Evolutionary conservation across 805 yeast species (phyloP).

Genomic region (Kurtzmaniella cleridarum): DNA sequence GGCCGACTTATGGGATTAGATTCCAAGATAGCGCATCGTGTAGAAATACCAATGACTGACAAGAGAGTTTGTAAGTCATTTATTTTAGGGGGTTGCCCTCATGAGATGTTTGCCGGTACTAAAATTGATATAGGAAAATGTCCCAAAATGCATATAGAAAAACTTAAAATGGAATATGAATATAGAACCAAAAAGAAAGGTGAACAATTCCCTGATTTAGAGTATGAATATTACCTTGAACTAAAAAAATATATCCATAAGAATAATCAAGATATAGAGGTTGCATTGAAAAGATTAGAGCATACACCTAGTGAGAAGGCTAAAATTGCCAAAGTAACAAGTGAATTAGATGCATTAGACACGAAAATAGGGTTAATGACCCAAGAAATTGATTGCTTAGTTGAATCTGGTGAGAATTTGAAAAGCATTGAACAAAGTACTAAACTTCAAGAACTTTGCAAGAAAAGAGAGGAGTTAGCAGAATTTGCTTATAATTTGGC

Average conservation of each 20-base stretch:
- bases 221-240: slow-evolving; percentile 42
- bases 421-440: slow-evolving; percentile 48
- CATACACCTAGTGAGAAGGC: slow-evolving; percentile 71
- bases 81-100: slow-evolving; percentile 82
- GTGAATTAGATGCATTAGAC: slow-evolving; percentile 57
- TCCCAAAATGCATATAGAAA: slow-evolving; percentile 68
- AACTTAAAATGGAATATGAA: slow-evolving; percentile 67
- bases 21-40: slow-evolving; percentile 33
- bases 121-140: slow-evolving; percentile 81
- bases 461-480: slow-evolving; percentile 47
- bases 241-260: slow-evolving; percentile 57
- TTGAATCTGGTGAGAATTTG: slow-evolving; percentile 43
- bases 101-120: slow-evolving; percentile 76
- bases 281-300: slow-evolving; percentile 60
- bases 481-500: slow-evolving; percentile 53
- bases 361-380: slow-evolving; percentile 58
- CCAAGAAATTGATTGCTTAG: slow-evolving; percentile 57
- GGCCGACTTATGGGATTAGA: slow-evolving; percentile 80
- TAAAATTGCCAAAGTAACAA: slow-evolving; percentile 48
- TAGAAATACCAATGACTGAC: slow-evolving; percentile 37
- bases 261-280: slow-evolving; percentile 57
- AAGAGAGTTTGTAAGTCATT: slow-evolving; percentile 69
- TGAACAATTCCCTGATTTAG: slow-evolving; percentile 46
- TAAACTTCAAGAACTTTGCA: slow-evolving; percentile 38
- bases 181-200: slow-evolving; percentile 35